Percentiles rank a stretch among this genome's conserved stretches.
These are phyloP conservation scores for Penicillium sp. DNA, from an alignment of 2,329 filamentous ascomycete species.

Conservation along the genomic window DNA sequence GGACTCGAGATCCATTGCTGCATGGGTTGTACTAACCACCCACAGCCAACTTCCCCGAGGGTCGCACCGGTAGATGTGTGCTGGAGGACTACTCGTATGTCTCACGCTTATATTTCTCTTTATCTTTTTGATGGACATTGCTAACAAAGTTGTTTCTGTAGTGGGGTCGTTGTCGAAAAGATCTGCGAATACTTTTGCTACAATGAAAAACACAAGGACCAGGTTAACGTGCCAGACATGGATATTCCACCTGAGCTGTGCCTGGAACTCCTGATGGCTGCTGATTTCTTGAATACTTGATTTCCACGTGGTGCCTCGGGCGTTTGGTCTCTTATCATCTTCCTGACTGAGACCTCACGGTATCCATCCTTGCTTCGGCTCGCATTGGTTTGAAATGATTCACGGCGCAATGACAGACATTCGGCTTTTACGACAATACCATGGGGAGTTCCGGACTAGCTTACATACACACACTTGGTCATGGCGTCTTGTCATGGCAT, in stretches of 20 bases:
- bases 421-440: conserved; percentile 2
- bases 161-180: conserved; percentile 63
- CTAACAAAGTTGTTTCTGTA: conserved; percentile 28
- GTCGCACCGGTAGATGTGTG: conserved; percentile 55
- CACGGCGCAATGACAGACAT: conserved; percentile 13
- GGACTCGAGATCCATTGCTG: conserved; percentile 1
- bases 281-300: conserved; percentile 60
- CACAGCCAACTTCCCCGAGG: conserved; percentile 61
- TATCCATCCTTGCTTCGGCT: neutral
- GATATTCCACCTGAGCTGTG: conserved; percentile 64
- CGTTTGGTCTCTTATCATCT: neutral
- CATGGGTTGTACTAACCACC: neutral
- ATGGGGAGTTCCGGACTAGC: conserved; percentile 13
- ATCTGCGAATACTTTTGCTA: conserved; percentile 70
- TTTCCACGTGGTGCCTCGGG: neutral
- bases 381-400: conserved; percentile 6
- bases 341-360: neutral
- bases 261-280: conserved; percentile 64
- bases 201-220: conserved; percentile 61
- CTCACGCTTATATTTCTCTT: neutral
- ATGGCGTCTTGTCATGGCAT: conserved; percentile 4
- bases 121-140: neutral
- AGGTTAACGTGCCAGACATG: conserved; percentile 62
- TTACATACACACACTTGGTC: neutral
- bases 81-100: conserved; percentile 60